Evolutionary conservation across 1,284 basidiomycete species (phyloP).

Genomic region (Fomitopsis schrenkii): DNA sequence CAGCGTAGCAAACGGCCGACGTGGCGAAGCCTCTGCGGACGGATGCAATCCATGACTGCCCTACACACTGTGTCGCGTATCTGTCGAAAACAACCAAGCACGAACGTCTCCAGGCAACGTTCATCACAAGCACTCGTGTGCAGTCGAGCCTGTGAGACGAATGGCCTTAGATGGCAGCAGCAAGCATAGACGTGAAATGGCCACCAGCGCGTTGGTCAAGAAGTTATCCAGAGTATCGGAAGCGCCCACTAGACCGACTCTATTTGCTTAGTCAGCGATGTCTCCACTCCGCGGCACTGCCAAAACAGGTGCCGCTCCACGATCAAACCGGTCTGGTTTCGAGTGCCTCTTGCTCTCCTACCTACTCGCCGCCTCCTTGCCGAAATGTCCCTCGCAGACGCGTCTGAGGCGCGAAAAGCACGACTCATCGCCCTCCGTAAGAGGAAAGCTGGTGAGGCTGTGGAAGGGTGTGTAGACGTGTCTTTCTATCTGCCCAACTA

Average conservation of each 20-base stretch:
- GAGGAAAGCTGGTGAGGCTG: slow-evolving; percentile 63
- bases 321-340: neutral
- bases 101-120: slow-evolving; percentile 37
- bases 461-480: slow-evolving; percentile 32
- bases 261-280: slow-evolving; percentile 15
- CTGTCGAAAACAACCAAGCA: slow-evolving; percentile 32
- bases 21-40: slow-evolving; percentile 26
- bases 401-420: slow-evolving; percentile 82
- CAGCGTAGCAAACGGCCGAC: slow-evolving; percentile 26
- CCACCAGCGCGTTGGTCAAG: slow-evolving; percentile 9
- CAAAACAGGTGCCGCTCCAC: neutral
- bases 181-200: slow-evolving; percentile 10
- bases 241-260: neutral
- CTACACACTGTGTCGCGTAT: slow-evolving; percentile 10
- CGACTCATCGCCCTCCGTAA: slow-evolving; percentile 79
- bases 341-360: neutral
- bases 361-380: neutral
- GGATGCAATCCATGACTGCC: slow-evolving; percentile 6
- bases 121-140: slow-evolving; percentile 12
- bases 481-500: neutral
- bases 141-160: neutral
- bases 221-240: neutral
- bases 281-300: slow-evolving; percentile 1
- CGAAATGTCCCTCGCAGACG: slow-evolving; percentile 77
- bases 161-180: neutral